Evolutionary conservation across 768 basidiomycete species (phyloP), one percentile per base, ranked within the genome.

Genomic region (Trametes cinnabarina): DNA sequence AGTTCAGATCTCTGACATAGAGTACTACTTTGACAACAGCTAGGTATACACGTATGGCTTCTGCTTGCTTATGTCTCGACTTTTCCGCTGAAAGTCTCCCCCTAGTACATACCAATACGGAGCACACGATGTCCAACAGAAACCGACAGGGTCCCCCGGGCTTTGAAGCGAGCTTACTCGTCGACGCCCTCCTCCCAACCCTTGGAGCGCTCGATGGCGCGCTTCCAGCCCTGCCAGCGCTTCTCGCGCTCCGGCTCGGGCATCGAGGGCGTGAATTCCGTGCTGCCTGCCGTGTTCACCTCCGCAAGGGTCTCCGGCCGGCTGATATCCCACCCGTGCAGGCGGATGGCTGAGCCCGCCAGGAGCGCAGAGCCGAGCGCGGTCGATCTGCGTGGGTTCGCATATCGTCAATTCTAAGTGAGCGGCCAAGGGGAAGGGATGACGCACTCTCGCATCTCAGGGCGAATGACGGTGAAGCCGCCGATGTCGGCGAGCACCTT

Each of bases 331-430:
- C 97, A 98, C 47, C 94, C 96, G 66, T 91, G 95, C 22, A 98
- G 77, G 6, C 80, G 76, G 48, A 98, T 81, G 2, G 97, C 94
- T 35, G 90, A 83, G 25, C 91, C 97, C 15, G 97, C 97, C 28
- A 97, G 85, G 53, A 99, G 77, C 22, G 97, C 97, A 9, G 94
- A 92, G 19, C 97, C 97, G 47, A 99, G 79, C 2, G 97, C 97
- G 15, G 97, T 99, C 2, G 92, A 95, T 72, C 91, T 93, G 63
- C 30, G 42, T 58, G 17, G 47, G 47, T 37, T 32, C 10, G 17
- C 43, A 5, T 12, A 10, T 15, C 8, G 14, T 26, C 10, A 30
- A n/a, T n/a, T n/a, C n/a, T n/a, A n/a, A n/a, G n/a, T n/a, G 42
- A 47, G 22, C 59, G 25, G 23, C 55, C 19, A 22, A 30, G 30